phyloP scores from a whole-genome alignment of 257 asterid genomes.

The Solanum pimpinellifolium region DNA sequence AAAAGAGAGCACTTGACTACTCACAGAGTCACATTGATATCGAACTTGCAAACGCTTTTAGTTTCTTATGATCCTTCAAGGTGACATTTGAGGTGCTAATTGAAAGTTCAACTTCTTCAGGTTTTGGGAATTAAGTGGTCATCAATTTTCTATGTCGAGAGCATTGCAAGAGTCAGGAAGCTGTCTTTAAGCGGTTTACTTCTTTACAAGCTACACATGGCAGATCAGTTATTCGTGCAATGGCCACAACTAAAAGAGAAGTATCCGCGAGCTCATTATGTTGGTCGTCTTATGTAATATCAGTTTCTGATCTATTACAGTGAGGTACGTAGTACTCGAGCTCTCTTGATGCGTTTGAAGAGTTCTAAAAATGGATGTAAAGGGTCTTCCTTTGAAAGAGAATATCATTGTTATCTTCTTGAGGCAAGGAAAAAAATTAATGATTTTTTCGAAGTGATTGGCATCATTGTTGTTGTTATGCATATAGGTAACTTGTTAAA shows the following conservation, averaged over 20 bases:
- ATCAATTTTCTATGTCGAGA: conserved; percentile 73
- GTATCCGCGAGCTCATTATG: conserved; percentile 75
- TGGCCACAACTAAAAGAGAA: conserved; percentile 78
- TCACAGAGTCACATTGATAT: not conserved
- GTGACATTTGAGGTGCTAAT: not conserved
- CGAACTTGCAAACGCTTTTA: not conserved
- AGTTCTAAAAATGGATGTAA: not conserved
- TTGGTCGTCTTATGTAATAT: conserved; percentile 71
- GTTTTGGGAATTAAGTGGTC: conserved; percentile 80
- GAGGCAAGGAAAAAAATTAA: not conserved
- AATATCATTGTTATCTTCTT: not conserved
- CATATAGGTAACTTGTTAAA: not conserved
- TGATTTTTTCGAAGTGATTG: not conserved
- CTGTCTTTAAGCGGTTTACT: conserved; percentile 79
- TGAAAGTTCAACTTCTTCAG: conserved; percentile 13
- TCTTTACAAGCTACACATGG: conserved; percentile 68
- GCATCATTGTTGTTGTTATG: not conserved
- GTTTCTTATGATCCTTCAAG: not conserved
- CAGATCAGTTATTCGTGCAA: conserved; percentile 84
- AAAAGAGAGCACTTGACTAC: not conserved
- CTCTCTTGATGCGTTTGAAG: not conserved
- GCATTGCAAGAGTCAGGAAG: conserved; percentile 91
- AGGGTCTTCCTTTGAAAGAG: not conserved
- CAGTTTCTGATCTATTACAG: not conserved
- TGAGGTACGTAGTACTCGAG: not conserved